Percentiles rank a stretch among this genome's conserved stretches.
Evolutionary conservation across 106 monocot genomes (phyloP).

Genomic region (Acanthochlamys bracteata): DNA sequence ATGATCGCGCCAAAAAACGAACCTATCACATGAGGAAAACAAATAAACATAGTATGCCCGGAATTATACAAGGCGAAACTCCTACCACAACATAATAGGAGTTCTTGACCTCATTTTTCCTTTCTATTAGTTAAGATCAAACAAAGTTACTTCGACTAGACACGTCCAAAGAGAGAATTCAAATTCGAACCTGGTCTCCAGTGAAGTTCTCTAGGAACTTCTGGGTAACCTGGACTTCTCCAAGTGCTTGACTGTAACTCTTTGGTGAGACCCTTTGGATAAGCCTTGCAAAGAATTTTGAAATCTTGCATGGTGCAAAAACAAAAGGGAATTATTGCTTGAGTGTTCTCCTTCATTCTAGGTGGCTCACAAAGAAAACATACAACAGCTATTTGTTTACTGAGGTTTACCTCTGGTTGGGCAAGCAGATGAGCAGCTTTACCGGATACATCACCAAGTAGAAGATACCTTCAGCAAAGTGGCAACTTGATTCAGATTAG

Average conservation of each 20-base stretch:
- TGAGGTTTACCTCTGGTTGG: conserved; percentile 50
- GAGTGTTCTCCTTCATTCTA: no score
- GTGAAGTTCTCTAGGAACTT: conserved; percentile 94
- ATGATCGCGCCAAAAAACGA: conserved; percentile 62
- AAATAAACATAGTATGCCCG: not conserved
- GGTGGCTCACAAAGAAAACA: no score
- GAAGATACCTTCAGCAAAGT: conserved; percentile 42
- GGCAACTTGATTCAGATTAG: no score
- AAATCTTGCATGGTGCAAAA: conserved; percentile 34
- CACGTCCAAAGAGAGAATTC: not conserved
- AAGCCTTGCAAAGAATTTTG: conserved; percentile 81
- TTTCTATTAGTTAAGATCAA: no score
- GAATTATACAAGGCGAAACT: no score
- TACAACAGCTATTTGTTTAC: no score
- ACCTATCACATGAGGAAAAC: conserved; percentile 36
- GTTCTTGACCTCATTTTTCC: no score
- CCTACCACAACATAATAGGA: no score
- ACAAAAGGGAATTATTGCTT: not conserved
- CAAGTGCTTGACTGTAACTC: conserved; percentile 78
- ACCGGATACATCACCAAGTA: conserved; percentile 81
- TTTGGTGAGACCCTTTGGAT: conserved; percentile 97
- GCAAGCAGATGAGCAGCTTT: conserved; percentile 85
- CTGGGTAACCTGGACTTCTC: conserved; percentile 72
- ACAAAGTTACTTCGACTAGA: no score
- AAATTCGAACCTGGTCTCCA: conserved; percentile 72